These are phyloP conservation scores for Wickerhamia fluorescens DNA, from an alignment of 805 yeast species.

Conservation along the genomic window DNA sequence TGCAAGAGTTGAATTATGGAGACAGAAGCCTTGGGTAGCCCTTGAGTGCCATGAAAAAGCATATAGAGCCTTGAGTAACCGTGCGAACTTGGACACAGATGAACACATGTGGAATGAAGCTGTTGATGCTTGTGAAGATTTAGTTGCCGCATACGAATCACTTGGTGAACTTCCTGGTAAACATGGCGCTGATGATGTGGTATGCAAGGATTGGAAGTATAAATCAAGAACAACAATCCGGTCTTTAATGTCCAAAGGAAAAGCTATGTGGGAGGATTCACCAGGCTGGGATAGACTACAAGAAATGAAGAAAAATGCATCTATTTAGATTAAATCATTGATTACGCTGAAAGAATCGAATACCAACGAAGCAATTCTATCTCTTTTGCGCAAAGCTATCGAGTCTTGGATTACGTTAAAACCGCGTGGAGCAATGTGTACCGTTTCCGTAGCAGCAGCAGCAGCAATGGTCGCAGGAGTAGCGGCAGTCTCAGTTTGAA, in stretches of 20 bases:
- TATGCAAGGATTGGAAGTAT: slow-evolving; percentile 88
- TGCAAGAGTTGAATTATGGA: slow-evolving; percentile 85
- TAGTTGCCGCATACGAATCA: slow-evolving; percentile 80
- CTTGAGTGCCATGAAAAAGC: slow-evolving; percentile 84
- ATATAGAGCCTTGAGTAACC: slow-evolving; percentile 59
- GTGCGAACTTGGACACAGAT: slow-evolving; percentile 55
- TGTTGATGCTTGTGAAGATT: slow-evolving; percentile 68
- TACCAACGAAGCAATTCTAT: slow-evolving; percentile 16
- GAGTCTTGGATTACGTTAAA: neutral
- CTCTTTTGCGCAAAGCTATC: neutral
- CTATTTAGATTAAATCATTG: slow-evolving; percentile 10
- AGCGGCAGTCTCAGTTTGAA: no score
- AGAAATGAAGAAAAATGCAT: slow-evolving; percentile 35
- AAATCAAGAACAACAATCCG: slow-evolving; percentile 70
- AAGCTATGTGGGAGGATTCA: slow-evolving; percentile 69
- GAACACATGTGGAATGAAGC: slow-evolving; percentile 70
- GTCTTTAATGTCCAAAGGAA: slow-evolving; percentile 73
- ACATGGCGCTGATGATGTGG: slow-evolving; percentile 73
- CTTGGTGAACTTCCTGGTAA: slow-evolving; percentile 81
- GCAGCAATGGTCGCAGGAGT: no score
- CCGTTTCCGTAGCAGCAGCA: no score
- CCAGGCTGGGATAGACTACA: slow-evolving; percentile 67
- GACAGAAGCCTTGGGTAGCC: slow-evolving; percentile 80
- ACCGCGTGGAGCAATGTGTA: no score
- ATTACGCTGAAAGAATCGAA: slow-evolving; percentile 17